Conservation (phyloP, 2,329 filamentous ascomycete species). For the Clonostachys rosea region DNA sequence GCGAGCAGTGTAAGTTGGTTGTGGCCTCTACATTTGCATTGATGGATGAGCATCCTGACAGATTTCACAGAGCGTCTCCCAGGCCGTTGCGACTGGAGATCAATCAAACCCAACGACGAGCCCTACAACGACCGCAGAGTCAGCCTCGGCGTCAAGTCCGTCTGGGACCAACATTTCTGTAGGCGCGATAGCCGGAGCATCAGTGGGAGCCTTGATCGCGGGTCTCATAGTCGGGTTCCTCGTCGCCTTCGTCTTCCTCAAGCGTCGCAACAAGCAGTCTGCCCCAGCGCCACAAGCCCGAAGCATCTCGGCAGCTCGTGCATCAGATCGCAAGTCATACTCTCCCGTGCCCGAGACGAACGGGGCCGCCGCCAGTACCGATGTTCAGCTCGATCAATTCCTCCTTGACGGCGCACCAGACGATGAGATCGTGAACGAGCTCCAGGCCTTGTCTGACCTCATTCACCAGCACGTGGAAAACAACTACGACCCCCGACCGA, state of each 20-base stretch:
- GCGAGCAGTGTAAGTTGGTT: no score
- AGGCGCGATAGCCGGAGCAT: background rate
- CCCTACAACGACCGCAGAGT: no score
- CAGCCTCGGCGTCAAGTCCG: no score
- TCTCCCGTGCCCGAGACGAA: no score
- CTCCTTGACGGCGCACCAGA: constrained; percentile 28
- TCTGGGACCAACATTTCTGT: background rate
- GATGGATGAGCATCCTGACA: no score
- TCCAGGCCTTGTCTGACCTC: constrained; percentile 17
- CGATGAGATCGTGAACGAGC: constrained; percentile 22
- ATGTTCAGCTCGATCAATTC: constrained; percentile 23
- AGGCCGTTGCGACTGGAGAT: no score
- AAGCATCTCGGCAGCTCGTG: no score
- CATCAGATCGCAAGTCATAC: no score
- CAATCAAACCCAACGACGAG: no score
- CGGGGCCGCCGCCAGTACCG: background rate
- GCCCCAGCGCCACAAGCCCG: no score
- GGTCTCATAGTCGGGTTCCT: background rate
- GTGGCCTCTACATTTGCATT: no score
- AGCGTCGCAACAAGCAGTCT: background rate
- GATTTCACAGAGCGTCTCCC: no score
- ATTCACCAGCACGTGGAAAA: background rate
- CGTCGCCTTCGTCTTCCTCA: background rate
- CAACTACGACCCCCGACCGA: background rate
- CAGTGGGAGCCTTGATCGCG: background rate